Percentiles rank a stretch among this genome's conserved stretches.
Evolutionary conservation across 768 basidiomycete genomes (phyloP).

Genomic region (Tricholoma terreum): DNA sequence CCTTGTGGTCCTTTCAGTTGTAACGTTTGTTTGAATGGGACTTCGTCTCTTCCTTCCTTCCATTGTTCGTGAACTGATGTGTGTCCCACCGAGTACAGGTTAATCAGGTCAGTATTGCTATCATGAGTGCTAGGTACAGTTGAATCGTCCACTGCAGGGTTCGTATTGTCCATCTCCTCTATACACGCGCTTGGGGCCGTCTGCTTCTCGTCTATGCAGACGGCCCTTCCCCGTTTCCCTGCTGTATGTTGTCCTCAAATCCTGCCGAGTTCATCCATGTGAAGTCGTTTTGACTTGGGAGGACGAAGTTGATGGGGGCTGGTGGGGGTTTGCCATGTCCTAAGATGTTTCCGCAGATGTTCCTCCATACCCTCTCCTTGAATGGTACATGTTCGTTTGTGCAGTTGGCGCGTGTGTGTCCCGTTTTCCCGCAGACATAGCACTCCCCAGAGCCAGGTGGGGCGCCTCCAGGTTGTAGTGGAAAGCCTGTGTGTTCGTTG

Average conservation of each 20-base stretch:
- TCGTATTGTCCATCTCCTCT: background rate
- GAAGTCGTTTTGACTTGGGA: background rate
- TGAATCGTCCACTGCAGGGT: background rate
- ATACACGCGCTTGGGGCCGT: background rate
- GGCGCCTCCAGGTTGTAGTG: background rate
- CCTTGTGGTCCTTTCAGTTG: constrained; percentile 14
- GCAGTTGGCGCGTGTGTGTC: background rate
- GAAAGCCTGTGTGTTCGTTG: background rate
- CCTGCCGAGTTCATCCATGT: background rate
- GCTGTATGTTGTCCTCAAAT: background rate
- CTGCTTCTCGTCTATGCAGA: constrained; percentile 1
- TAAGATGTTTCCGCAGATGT: background rate
- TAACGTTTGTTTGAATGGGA: constrained; percentile 22
- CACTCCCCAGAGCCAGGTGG: constrained; percentile 1
- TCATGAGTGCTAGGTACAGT: background rate
- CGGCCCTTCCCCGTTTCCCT: constrained; percentile 11
- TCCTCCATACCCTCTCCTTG: background rate
- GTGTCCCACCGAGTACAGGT: constrained; percentile 4
- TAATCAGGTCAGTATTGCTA: background rate
- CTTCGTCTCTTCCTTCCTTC: background rate
- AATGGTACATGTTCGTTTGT: background rate
- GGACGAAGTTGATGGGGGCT: background rate
- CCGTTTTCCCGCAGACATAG: background rate
- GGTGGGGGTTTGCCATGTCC: background rate
- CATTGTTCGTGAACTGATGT: background rate